These are phyloP conservation scores for Coemansia sp. DNA, from an alignment of 192 early-diverging fungal species.

Conservation along the genomic window DNA sequence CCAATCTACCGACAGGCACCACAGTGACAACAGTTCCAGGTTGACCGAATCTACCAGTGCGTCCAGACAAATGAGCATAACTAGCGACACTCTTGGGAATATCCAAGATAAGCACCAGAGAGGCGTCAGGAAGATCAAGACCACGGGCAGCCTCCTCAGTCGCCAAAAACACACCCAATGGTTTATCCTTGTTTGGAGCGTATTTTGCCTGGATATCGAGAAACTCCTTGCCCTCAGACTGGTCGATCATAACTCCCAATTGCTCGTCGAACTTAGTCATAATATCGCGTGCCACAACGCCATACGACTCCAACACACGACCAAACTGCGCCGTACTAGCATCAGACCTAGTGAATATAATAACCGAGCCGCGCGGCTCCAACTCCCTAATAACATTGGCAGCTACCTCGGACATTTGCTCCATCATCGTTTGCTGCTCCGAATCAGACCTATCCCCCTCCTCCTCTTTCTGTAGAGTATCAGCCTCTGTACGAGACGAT, in stretches of 20 bases:
- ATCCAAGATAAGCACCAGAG: conserved; percentile 86
- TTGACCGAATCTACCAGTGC: conserved; percentile 78
- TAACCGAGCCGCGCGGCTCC: conserved; percentile 16
- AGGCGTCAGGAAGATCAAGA: conserved; percentile 77
- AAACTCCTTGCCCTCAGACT: not conserved
- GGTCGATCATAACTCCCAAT: not conserved
- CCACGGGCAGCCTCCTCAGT: conserved; percentile 81
- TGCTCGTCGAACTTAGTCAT: conserved; percentile 23
- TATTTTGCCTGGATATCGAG: not conserved
- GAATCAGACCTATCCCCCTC: not conserved
- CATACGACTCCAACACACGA: conserved; percentile 19
- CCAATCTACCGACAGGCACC: conserved; percentile 35
- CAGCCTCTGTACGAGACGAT: not conserved
- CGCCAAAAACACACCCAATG: conserved; percentile 58
- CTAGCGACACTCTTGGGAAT: conserved; percentile 65
- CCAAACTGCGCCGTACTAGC: conserved; percentile 29
- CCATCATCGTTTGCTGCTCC: conserved; percentile 13
- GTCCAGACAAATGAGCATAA: conserved; percentile 89
- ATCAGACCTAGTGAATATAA: conserved; percentile 38
- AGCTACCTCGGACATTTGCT: conserved; percentile 41
- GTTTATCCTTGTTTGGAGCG: not conserved
- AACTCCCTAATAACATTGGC: conserved; percentile 28
- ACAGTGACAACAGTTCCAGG: conserved; percentile 34
- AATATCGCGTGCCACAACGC: conserved; percentile 31
- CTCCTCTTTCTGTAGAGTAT: not conserved